Base-by-base conservation (phyloP, 1,284 basidiomycete genomes). In the Pholiota adiposa region DNA sequence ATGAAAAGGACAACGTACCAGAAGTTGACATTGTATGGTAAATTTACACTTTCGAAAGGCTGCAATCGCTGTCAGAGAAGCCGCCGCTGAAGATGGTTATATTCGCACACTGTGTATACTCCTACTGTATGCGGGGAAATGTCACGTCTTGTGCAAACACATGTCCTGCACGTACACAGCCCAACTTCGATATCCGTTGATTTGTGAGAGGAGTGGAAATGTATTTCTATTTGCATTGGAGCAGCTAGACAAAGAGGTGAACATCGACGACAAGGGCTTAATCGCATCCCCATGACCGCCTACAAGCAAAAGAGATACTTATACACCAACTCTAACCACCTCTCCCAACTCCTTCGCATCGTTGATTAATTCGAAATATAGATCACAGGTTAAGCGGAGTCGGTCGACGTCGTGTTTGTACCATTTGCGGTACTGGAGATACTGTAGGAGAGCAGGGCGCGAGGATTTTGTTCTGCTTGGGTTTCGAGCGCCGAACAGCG, bases 341-440 rank as follows among this genome's bases (percentile, higher is more conserved):
- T 52, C 56, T 23, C 55, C 48, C 50, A 44, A 23, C 29, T 36
- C 18, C 27, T 11, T 36, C 31, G 27, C 31, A 29, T 44, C 9
- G 27, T 41, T 21, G 16, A 56, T 38, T 5, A 40, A 27, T 11
- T 33, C 46, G 43, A 5, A 27, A 16, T 25, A 12, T 23, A 49
- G 27, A 46, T 63, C 57, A 68, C 34, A 68, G 52, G 56, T 68
- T 68, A 33, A 68, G 57, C 23, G 67, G 67, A 4, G 65, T 55
- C 16, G 67, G 67, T 21, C 67, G 61, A 40, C 63, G 59, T 46
- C 63, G 61, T 19, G 63, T 61, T 57, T 68, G 67, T 33, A 61
- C 60, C 61, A 66, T 68, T 46, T 64, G 60, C 27, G 67, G 63
- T 6, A 52, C 58, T 25, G 65, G 59, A 8, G 61, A 54, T 59